Base-by-base conservation (phyloP, 257 asterid genomes). In the Agastache rugosa region DNA sequence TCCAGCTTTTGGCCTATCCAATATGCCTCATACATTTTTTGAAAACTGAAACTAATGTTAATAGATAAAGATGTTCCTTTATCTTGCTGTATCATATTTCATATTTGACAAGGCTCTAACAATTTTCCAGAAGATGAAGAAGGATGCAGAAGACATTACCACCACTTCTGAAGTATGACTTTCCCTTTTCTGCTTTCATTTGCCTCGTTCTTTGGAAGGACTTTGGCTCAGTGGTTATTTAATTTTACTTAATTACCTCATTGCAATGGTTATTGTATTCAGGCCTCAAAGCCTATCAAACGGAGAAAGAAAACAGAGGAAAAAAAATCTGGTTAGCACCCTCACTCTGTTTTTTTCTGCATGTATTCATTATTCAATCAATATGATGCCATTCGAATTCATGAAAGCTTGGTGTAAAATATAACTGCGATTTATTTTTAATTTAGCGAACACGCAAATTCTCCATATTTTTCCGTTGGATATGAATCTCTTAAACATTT, bases 301-400 rank as follows among this genome's bases (percentile, higher is more conserved):
- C 68, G 67, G 56, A 75, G 76, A 69, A 80, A 78, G 77, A 80
- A 77, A 61, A 68, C 2, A 31, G 75, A 62, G 70, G 79, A 60
- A 71, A 63, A 71, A 80, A 78, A 80, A 37, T 53, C 83, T 63
- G 87, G 87, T 83, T 45, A 78, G 80, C 50, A 1, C 42, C 83
- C 42, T 10, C 50, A 3, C 23, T 14, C 77, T 10, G 37, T 39
- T 35, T 51, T 51, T 64, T 12, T 17, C 62, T 25, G 47, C 31
- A 12, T 65, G n/a, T 27, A 53, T 54, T 62, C 69, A 41, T 20
- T 27, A 53, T 54, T 54, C 69, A 31, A 58, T 74, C 54, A 31
- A 59, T 9, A 4, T 68, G 35, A 25, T 42, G 58, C 68, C 61
- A 53, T 75, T 39, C 55, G 14, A 54, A 20, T 71, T 65, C 67